Conservation (phyloP, 495 filamentous ascomycete genomes). For the Aspergillus heteromorphus region DNA sequence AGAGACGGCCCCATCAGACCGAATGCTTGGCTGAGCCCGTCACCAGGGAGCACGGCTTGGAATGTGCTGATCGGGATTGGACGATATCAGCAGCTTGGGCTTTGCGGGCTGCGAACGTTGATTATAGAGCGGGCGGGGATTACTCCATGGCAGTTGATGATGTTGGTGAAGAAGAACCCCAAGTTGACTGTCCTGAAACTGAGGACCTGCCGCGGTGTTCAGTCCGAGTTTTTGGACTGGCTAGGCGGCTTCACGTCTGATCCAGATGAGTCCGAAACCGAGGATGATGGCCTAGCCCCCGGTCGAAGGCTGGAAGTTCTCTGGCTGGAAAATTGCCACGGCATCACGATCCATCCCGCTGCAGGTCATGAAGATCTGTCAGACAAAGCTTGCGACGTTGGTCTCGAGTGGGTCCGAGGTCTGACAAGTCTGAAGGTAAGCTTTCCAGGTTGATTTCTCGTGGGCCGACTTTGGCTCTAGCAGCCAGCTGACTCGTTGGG, state of each 20-base stretch:
- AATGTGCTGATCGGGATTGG: conserved; percentile 27
- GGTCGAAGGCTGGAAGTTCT: conserved; percentile 20
- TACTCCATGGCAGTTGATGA: conserved; percentile 31
- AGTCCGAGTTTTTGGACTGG: conserved; percentile 30
- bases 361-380: conserved; percentile 2
- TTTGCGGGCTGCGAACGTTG: conserved; percentile 21
- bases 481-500: not conserved
- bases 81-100: conserved; percentile 10
- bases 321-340: conserved; percentile 28
- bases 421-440: conserved; percentile 21
- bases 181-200: conserved; percentile 23
- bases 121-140: conserved; percentile 30
- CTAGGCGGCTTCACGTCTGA: conserved; percentile 22
- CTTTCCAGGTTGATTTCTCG: conserved; percentile 4
- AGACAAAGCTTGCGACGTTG: conserved; percentile 13
- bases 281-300: conserved; percentile 12
- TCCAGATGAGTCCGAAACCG: conserved; percentile 8
- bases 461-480: not conserved
- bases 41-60: conserved; percentile 29
- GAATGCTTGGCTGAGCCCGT: conserved; percentile 21
- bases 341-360: conserved; percentile 5
- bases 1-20: conserved; percentile 22
- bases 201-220: conserved; percentile 27
- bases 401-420: conserved; percentile 25
- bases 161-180: conserved; percentile 28